Evolutionary conservation across 371 early-diverging fungal genomes (phyloP).

Genomic region (Fennellomyces sp.): DNA sequence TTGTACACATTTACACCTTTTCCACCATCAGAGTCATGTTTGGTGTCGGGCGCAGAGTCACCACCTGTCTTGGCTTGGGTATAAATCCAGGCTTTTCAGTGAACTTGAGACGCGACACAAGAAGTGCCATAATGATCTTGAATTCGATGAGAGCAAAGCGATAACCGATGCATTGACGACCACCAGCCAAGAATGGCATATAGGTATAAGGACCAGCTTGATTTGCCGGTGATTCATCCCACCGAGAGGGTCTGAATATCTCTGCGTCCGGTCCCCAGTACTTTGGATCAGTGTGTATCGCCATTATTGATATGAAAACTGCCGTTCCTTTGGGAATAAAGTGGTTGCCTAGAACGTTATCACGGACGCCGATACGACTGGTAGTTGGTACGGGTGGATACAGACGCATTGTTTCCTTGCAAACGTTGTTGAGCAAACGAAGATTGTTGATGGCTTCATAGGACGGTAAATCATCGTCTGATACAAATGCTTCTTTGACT

Average conservation of each 20-base stretch:
- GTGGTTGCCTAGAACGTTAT: constrained; percentile 41
- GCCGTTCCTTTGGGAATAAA: constrained; percentile 57
- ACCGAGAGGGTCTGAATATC: constrained; percentile 66
- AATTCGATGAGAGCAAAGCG: constrained; percentile 29
- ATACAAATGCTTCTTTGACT: constrained; percentile 16
- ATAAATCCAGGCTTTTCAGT: constrained; percentile 24
- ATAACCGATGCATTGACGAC: constrained; percentile 25
- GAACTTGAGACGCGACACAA: constrained; percentile 19
- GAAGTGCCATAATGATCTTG: constrained; percentile 24
- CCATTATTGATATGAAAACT: constrained; percentile 44
- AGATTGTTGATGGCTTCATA: constrained; percentile 32
- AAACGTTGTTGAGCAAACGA: constrained; percentile 37
- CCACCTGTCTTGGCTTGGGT: constrained; percentile 8
- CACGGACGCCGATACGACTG: constrained; percentile 32
- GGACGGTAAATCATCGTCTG: constrained; percentile 14
- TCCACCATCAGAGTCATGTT: constrained; percentile 25
- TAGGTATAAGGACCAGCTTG: constrained; percentile 46
- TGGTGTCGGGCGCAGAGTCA: constrained; percentile 27
- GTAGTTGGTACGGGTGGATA: constrained; percentile 58
- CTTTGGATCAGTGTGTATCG: constrained; percentile 44
- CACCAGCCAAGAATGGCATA: constrained; percentile 64
- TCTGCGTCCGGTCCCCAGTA: constrained; percentile 72
- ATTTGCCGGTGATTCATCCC: constrained; percentile 44
- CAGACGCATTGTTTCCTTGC: constrained; percentile 44
- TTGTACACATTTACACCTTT: neutral